Conservation (phyloP, 2,329 filamentous ascomycete species). For the Graphium sp. region DNA sequence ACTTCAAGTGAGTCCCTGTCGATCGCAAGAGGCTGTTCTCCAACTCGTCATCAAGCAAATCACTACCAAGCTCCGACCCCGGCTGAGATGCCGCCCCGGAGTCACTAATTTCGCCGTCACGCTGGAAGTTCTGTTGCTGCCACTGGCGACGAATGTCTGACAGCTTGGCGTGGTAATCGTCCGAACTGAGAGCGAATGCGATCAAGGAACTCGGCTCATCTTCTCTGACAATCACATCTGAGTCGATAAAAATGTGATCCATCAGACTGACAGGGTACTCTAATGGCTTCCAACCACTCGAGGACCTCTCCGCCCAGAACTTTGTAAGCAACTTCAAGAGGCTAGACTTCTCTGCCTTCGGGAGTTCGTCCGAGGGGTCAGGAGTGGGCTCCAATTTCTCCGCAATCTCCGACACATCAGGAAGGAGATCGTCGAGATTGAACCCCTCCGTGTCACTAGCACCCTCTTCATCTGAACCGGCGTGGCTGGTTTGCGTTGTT, state of each 20-base stretch:
- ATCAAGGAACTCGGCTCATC: slow-evolving; percentile 95
- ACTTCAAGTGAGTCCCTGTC: slow-evolving; percentile 87
- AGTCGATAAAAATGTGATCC: slow-evolving; percentile 94
- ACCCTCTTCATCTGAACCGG: slow-evolving; percentile 53
- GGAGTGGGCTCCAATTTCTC: slow-evolving; percentile 43
- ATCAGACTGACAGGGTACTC: slow-evolving; percentile 80
- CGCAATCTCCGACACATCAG: slow-evolving; percentile 44
- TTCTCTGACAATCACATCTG: slow-evolving; percentile 90
- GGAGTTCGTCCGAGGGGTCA: slow-evolving; percentile 49
- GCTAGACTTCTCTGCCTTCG: slow-evolving; percentile 84
- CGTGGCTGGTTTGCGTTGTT: slow-evolving; percentile 21
- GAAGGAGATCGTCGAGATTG: slow-evolving; percentile 50
- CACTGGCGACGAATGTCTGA: slow-evolving; percentile 31
- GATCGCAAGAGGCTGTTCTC: slow-evolving; percentile 72
- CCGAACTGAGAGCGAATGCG: slow-evolving; percentile 75
- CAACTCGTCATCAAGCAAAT: slow-evolving; percentile 47
- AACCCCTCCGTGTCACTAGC: slow-evolving; percentile 59
- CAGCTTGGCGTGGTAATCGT: slow-evolving; percentile 74
- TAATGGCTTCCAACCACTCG: slow-evolving; percentile 80
- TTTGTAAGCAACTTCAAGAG: slow-evolving; percentile 91
- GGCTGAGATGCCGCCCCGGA: slow-evolving; percentile 1
- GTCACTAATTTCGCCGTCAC: slow-evolving; percentile 1
- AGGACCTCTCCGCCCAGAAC: slow-evolving; percentile 95
- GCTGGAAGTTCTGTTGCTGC: slow-evolving; percentile 6
- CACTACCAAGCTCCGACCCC: slow-evolving; percentile 1